Conservation (phyloP, 2,329 filamentous ascomycete genomes). For the Stemphylium beticola region DNA sequence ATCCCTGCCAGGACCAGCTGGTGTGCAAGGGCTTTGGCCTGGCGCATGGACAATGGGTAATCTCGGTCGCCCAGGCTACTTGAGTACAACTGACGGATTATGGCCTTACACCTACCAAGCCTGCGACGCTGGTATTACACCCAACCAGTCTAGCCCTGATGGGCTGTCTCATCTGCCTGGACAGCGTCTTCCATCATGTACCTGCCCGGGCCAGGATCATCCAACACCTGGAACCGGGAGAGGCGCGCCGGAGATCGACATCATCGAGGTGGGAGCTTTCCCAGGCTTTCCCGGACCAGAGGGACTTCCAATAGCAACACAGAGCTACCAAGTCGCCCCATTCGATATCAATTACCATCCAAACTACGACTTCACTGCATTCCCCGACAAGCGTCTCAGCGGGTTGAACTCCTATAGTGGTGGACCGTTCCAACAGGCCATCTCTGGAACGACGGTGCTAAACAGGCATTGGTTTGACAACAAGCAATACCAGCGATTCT, state of each 20-base stretch:
- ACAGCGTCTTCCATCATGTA: conserved; percentile 54
- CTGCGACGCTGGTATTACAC: conserved; percentile 59
- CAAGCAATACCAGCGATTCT: conserved; percentile 61
- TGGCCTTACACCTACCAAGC: conserved; percentile 63
- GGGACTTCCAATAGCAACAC: conserved; percentile 54
- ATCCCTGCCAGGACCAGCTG: conserved; percentile 59
- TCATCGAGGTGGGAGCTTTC: conserved; percentile 56
- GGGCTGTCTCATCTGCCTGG: conserved; percentile 54
- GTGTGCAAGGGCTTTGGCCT: conserved; percentile 59
- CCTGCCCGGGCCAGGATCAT: conserved; percentile 55
- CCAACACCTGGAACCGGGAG: conserved; percentile 56
- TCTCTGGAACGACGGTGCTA: conserved; percentile 61
- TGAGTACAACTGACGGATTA: conserved; percentile 59
- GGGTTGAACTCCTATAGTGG: conserved; percentile 61
- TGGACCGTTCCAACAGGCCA: conserved; percentile 62
- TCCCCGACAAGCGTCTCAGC: conserved; percentile 57
- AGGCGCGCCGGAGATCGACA: conserved; percentile 58
- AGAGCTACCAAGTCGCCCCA: conserved; percentile 58
- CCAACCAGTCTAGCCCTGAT: conserved; percentile 55
- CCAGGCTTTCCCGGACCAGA: conserved; percentile 32
- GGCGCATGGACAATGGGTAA: conserved; percentile 63
- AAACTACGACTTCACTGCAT: conserved; percentile 59
- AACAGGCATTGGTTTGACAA: conserved; percentile 64
- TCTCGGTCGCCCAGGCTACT: conserved; percentile 59
- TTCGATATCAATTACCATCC: conserved; percentile 60